Percentiles rank a stretch among this genome's conserved stretches.
phyloP scores from a whole-genome alignment of 1,139 yeast genomes.

The Yamadazyma spencermartinsiae region DNA sequence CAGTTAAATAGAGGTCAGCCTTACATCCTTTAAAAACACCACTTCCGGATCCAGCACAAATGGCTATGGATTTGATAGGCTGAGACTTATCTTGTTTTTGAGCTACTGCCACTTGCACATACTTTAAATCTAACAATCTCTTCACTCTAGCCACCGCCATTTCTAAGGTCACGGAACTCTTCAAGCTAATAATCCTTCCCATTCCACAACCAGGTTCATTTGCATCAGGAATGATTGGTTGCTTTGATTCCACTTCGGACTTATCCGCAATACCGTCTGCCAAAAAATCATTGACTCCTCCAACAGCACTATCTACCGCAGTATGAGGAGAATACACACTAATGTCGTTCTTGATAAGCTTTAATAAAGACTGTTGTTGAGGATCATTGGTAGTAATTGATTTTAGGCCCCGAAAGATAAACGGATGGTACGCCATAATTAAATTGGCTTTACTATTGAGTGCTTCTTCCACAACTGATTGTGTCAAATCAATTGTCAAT shows the following conservation, averaged over 20 bases:
- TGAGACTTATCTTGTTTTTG: constrained; percentile 29
- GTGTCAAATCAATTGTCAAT: constrained; percentile 83
- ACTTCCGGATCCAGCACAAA: constrained; percentile 97
- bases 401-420: constrained; percentile 87
- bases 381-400: constrained; percentile 67
- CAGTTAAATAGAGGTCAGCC: constrained; percentile 84
- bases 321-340: constrained; percentile 96
- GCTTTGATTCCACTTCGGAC: constrained; percentile 21
- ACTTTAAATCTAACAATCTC: constrained; percentile 45
- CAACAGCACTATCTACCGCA: constrained; percentile 87
- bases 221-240: constrained; percentile 31
- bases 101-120: constrained; percentile 65
- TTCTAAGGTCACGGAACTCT: constrained; percentile 41
- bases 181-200: constrained; percentile 70
- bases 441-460: constrained; percentile 49
- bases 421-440: constrained; percentile 91
- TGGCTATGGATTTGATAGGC: constrained; percentile 58
- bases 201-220: constrained; percentile 54
- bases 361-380: constrained; percentile 76
- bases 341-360: constrained; percentile 70
- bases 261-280: constrained; percentile 56
- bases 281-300: constrained; percentile 94
- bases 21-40: constrained; percentile 59
- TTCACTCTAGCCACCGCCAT: constrained; percentile 58
- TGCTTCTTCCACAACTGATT: constrained; percentile 85